Percentiles rank a stretch among this genome's conserved stretches.
phyloP scores from a whole-genome alignment of 164 flowering plant species.

The Vitis rupestris region DNA sequence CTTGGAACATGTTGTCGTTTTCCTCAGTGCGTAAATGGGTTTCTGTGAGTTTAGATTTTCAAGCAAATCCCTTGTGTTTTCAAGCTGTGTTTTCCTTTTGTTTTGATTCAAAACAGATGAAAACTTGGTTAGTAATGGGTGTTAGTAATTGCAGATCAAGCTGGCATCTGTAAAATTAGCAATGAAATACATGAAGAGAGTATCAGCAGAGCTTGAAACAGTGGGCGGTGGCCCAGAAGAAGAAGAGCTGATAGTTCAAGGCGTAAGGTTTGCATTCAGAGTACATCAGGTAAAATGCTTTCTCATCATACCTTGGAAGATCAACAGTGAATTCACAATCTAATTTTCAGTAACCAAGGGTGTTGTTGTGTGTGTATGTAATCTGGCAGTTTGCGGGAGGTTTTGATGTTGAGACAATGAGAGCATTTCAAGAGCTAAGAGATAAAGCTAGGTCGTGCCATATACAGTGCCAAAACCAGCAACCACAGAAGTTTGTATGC shows the following conservation, averaged over 20 bases:
- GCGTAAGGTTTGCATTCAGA: slow-evolving; percentile 87
- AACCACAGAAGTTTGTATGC: slow-evolving; percentile 58
- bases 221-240: slow-evolving; percentile 73
- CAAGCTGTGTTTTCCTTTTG: background rate
- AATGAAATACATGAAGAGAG: slow-evolving; percentile 87
- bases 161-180: slow-evolving; percentile 90
- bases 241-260: slow-evolving; percentile 92
- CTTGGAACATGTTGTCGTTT: too few species aligned
- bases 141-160: slow-evolving; percentile 60
- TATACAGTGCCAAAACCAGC: slow-evolving; percentile 58
- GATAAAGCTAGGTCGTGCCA: slow-evolving; percentile 72
- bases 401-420: slow-evolving; percentile 93
- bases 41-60: too few species aligned
- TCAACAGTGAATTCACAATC: background rate
- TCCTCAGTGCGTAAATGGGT: too few species aligned
- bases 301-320: background rate
- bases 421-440: slow-evolving; percentile 86
- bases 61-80: too few species aligned
- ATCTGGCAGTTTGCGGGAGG: slow-evolving; percentile 92
- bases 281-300: slow-evolving; percentile 80
- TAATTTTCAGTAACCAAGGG: background rate
- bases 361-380: background rate
- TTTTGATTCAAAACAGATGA: too few species aligned
- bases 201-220: slow-evolving; percentile 77
- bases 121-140: background rate